Percentiles rank a stretch among this genome's conserved stretches.
These are phyloP conservation scores for Coprinopsis strossmayeri DNA, from an alignment of 768 basidiomycete genomes.

Conservation along the genomic window DNA sequence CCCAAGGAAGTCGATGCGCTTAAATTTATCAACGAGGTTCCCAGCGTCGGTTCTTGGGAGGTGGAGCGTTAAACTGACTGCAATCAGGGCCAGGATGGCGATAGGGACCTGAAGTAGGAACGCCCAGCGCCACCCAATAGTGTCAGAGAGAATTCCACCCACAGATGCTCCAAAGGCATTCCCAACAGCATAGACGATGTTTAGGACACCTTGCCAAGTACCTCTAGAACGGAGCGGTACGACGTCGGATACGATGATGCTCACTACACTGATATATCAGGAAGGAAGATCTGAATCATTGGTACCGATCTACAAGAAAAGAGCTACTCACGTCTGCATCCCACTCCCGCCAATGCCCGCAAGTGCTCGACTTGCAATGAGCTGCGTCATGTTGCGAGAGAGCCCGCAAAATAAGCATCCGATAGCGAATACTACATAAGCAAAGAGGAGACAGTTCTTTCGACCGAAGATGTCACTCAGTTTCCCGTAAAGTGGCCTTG, in stretches of 20 bases:
- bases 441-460: constrained; percentile 49
- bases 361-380: constrained; percentile 47
- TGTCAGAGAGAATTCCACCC: constrained; percentile 57
- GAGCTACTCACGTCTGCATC: constrained; percentile 47
- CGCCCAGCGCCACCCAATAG: constrained; percentile 65
- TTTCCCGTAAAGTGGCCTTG: constrained; percentile 58
- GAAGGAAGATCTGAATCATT: background rate
- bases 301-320: background rate
- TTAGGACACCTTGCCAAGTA: constrained; percentile 66
- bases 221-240: constrained; percentile 57
- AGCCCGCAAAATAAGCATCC: constrained; percentile 51
- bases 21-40: constrained; percentile 44
- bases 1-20: constrained; percentile 58
- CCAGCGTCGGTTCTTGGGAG: constrained; percentile 37
- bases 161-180: constrained; percentile 55
- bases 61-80: constrained; percentile 49
- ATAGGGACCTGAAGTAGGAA: constrained; percentile 59
- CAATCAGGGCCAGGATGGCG: constrained; percentile 42
- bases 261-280: constrained; percentile 36
- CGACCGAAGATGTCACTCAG: constrained; percentile 61
- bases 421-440: constrained; percentile 46
- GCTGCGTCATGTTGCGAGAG: constrained; percentile 45
- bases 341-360: constrained; percentile 59
- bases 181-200: constrained; percentile 54
- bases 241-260: constrained; percentile 62